Evolutionary conservation across 345 rosid species (phyloP).

Genomic region (Bruguiera gymnorhiza): DNA sequence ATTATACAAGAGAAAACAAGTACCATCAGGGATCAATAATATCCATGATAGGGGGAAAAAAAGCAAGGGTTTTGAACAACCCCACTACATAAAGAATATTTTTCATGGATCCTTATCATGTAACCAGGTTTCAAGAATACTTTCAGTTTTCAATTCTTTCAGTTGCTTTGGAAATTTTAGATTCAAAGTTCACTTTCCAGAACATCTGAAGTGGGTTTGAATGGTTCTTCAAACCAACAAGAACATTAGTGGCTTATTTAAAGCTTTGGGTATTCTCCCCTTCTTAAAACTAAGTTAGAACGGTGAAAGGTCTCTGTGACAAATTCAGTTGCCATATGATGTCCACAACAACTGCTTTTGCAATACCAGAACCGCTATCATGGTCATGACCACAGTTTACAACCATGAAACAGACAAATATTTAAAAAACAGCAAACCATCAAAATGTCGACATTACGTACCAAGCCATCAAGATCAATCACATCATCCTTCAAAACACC

Average conservation of each 20-base stretch:
- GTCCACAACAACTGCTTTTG: no score
- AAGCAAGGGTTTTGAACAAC: neutral
- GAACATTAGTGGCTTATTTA: no score
- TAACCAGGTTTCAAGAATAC: neutral
- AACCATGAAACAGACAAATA: neutral
- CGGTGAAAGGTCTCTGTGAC: no score
- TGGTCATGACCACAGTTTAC: neutral
- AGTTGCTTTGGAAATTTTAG: neutral
- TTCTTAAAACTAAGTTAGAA: no score
- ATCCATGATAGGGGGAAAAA: conserved; percentile 11
- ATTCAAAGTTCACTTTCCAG: no score
- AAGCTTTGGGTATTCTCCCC: no score
- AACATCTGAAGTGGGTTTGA: no score
- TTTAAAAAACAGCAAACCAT: conserved; percentile 27
- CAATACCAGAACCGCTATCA: no score
- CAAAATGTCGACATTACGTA: conserved; percentile 7
- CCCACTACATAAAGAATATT: neutral
- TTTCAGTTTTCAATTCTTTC: neutral
- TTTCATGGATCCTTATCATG: neutral
- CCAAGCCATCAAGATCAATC: conserved; percentile 94
- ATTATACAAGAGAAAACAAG: neutral
- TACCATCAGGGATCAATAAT: neutral
- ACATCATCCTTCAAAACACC: conserved; percentile 86
- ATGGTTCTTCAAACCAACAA: no score
- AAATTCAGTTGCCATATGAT: no score